Evolutionary conservation across 139 green algal species (phyloP).

Genomic region (Micromonas commoda): DNA sequence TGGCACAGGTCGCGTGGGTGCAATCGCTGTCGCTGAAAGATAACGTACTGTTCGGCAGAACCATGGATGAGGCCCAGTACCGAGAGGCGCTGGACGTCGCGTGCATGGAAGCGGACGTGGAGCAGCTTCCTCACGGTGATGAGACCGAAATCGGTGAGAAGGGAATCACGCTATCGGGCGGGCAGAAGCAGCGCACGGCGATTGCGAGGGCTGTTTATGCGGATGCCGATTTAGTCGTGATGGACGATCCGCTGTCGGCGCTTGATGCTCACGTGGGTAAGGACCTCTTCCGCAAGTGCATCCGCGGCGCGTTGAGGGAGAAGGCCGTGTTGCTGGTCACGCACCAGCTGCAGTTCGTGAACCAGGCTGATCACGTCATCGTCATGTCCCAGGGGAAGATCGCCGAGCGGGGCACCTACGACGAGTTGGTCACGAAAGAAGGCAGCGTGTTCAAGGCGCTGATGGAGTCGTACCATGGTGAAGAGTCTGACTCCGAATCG

Average conservation of each 20-base stretch:
- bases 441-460: slow-evolving; percentile 49
- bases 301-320: slow-evolving; percentile 34
- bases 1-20: slow-evolving; percentile 45
- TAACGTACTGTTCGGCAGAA: slow-evolving; percentile 46
- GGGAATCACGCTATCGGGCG: slow-evolving; percentile 29
- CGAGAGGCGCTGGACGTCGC: slow-evolving; percentile 24
- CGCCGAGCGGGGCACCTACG: slow-evolving; percentile 49
- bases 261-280: slow-evolving; percentile 81
- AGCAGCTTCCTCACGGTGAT: slow-evolving; percentile 46
- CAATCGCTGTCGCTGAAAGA: slow-evolving; percentile 43
- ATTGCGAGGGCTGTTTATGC: slow-evolving; percentile 75
- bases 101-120: slow-evolving; percentile 31
- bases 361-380: slow-evolving; percentile 25
- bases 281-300: slow-evolving; percentile 71
- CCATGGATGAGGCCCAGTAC: slow-evolving; percentile 39
- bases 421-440: slow-evolving; percentile 53
- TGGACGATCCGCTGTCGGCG: slow-evolving; percentile 88
- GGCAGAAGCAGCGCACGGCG: slow-evolving; percentile 47
- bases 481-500: no score
- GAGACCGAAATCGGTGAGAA: slow-evolving; percentile 52
- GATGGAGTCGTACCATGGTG: slow-evolving; percentile 42
- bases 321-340: slow-evolving; percentile 74
- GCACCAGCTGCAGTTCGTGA: slow-evolving; percentile 75
- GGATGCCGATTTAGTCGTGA: slow-evolving; percentile 78
- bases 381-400: slow-evolving; percentile 39